Evolutionary conservation across 768 basidiomycete species (phyloP).

Genomic region (Gloeostereum incarnatum): DNA sequence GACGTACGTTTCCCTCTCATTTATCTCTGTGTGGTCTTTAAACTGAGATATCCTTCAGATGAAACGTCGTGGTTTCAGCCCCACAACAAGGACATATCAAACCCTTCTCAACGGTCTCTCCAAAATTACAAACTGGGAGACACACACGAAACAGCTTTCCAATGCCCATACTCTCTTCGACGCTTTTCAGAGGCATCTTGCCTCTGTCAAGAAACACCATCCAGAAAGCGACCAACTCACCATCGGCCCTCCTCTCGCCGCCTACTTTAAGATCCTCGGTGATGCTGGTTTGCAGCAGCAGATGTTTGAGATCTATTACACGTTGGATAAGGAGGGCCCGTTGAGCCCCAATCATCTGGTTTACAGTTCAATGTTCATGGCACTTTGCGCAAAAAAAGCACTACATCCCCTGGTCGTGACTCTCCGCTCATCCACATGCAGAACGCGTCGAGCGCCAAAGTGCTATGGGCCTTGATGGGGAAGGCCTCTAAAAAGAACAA

Average conservation of each 20-base stretch:
- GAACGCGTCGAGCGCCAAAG: slow-evolving; percentile 56
- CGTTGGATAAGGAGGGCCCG: slow-evolving; percentile 53
- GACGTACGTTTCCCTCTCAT: slow-evolving; percentile 39
- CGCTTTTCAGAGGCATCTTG: slow-evolving; percentile 40
- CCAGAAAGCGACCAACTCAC: slow-evolving; percentile 37
- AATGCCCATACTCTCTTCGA: slow-evolving; percentile 55
- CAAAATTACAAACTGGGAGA: slow-evolving; percentile 51
- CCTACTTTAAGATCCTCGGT: slow-evolving; percentile 63
- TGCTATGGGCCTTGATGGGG: slow-evolving; percentile 61
- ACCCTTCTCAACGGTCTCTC: slow-evolving; percentile 62
- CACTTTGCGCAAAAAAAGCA: slow-evolving; percentile 23
- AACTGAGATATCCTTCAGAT: slow-evolving; percentile 40
- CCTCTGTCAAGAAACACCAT: slow-evolving; percentile 37
- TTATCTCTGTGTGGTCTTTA: slow-evolving; percentile 3
- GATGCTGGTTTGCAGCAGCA: slow-evolving; percentile 49
- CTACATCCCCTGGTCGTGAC: too few species aligned
- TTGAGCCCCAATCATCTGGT: slow-evolving; percentile 51
- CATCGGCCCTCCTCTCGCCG: slow-evolving; percentile 34
- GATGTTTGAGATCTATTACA: slow-evolving; percentile 70
- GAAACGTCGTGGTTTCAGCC: slow-evolving; percentile 75
- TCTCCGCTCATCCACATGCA: slow-evolving; percentile 20
- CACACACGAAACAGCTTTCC: slow-evolving; percentile 48
- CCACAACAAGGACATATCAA: slow-evolving; percentile 56
- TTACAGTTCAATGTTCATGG: slow-evolving; percentile 59
- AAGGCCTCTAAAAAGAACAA: slow-evolving; percentile 38